These are phyloP conservation scores for Paxillus involutus DNA, from an alignment of 768 basidiomycete genomes.

Conservation along the genomic window DNA sequence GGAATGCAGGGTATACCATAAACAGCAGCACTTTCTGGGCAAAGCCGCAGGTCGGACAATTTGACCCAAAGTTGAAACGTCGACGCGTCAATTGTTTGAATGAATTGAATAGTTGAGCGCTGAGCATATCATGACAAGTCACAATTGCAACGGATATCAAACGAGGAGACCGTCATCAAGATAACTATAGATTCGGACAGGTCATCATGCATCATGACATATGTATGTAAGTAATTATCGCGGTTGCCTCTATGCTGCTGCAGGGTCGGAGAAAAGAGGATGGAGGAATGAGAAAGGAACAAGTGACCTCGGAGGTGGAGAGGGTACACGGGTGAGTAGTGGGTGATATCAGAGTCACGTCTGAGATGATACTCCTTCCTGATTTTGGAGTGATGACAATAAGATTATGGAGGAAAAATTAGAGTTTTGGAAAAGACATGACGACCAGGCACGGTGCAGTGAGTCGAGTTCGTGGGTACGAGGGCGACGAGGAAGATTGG, in stretches of 20 bases:
- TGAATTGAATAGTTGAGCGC: too few relatives aligned
- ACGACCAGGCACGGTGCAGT: constrained; percentile 30
- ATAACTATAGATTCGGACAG: not conserved
- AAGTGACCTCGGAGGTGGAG: too few relatives aligned
- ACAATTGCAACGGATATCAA: not conserved
- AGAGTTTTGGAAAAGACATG: constrained; percentile 19
- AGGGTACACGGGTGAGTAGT: too few relatives aligned
- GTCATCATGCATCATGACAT: constrained; percentile 3
- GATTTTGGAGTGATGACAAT: constrained; percentile 2
- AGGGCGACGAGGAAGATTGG: not conserved
- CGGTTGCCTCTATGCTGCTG: too few relatives aligned
- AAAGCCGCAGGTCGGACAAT: not conserved
- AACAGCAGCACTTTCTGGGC: constrained; percentile 3
- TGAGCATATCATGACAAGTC: not conserved
- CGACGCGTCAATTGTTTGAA: too few relatives aligned
- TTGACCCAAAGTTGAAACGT: constrained; percentile 1
- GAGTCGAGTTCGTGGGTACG: constrained; percentile 13
- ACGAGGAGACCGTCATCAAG: not conserved
- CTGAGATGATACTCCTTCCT: too few relatives aligned
- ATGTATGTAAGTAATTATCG: not conserved
- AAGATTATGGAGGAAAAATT: constrained; percentile 6
- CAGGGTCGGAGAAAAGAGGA: not conserved
- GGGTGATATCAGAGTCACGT: too few relatives aligned
- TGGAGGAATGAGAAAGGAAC: too few relatives aligned
- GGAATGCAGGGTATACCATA: constrained; percentile 3